Percentiles rank a stretch among this genome's conserved stretches.
These are phyloP conservation scores for Solanum appendiculatum DNA, from an alignment of 257 asterid genomes.

Conservation along the genomic window DNA sequence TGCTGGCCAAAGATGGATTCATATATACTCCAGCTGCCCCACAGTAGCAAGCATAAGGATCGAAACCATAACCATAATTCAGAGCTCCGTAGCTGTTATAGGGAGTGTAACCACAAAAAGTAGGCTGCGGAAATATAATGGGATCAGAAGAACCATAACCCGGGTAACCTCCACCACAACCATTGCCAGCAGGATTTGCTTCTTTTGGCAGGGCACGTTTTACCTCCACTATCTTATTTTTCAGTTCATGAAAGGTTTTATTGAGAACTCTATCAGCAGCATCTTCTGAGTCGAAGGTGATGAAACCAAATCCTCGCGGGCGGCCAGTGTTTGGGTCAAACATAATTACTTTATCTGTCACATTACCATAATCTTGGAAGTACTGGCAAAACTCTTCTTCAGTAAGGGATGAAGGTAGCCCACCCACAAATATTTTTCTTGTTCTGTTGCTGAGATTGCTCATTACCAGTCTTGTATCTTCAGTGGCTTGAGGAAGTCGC, in stretches of 20 bases:
- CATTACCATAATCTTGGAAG: slow-evolving; percentile 67
- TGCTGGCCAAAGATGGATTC: slow-evolving; percentile 33
- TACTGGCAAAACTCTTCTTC: slow-evolving; percentile 79
- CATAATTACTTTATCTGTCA: slow-evolving; percentile 80
- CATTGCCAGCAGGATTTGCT: slow-evolving; percentile 56
- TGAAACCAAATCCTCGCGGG: slow-evolving; percentile 90
- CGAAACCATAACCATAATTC: slow-evolving; percentile 22
- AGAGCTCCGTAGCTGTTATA: slow-evolving; percentile 38
- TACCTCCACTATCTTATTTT: slow-evolving; percentile 85
- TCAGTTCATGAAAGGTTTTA: slow-evolving; percentile 71
- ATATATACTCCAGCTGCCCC: slow-evolving; percentile 51
- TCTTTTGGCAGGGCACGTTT: slow-evolving; percentile 92
- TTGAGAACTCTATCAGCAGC: slow-evolving; percentile 84
- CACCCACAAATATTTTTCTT: slow-evolving; percentile 87
- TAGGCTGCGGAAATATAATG: slow-evolving; percentile 39
- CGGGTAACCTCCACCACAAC: slow-evolving; percentile 46
- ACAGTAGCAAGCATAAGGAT: slow-evolving; percentile 1
- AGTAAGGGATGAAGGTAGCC: slow-evolving; percentile 62
- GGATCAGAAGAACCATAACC: slow-evolving; percentile 62
- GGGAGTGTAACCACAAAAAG: slow-evolving; percentile 42
- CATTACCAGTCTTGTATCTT: slow-evolving; percentile 46
- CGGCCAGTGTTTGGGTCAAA: slow-evolving; percentile 86
- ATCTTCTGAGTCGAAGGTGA: slow-evolving; percentile 80
- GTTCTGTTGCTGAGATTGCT: slow-evolving; percentile 33
- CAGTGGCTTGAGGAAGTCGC: slow-evolving; percentile 41